These are phyloP conservation scores for Anthracocystis walkeri DNA, from an alignment of 1,284 basidiomycete genomes.

Conservation along the genomic window DNA sequence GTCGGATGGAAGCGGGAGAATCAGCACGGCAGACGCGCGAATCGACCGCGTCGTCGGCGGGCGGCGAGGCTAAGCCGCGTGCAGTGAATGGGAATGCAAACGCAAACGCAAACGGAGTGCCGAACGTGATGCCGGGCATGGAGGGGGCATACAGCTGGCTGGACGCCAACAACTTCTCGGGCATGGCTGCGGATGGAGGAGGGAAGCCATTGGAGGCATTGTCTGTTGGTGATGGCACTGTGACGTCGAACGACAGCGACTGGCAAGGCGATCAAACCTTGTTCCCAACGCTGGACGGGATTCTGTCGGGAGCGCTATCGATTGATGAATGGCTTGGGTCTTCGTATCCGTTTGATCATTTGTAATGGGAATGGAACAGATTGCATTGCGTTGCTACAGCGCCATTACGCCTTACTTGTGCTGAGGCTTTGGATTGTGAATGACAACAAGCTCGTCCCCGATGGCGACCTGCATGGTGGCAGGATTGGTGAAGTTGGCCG, in stretches of 20 bases:
- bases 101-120: not conserved
- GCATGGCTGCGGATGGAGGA: constrained; percentile 4
- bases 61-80: constrained; percentile 8
- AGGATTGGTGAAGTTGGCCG: constrained; percentile 25
- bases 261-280: constrained; percentile 41
- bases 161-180: constrained; percentile 14
- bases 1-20: constrained; percentile 5
- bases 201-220: constrained; percentile 14
- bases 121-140: constrained; percentile 5
- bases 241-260: constrained; percentile 35
- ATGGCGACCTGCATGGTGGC: constrained; percentile 21
- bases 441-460: constrained; percentile 18
- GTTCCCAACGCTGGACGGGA: constrained; percentile 42
- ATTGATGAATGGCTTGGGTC: constrained; percentile 53
- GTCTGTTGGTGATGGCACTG: constrained; percentile 27
- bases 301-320: constrained; percentile 39
- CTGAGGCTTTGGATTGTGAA: constrained; percentile 7
- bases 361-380: constrained; percentile 7
- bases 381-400: not conserved
- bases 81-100: not conserved
- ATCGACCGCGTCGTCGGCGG: constrained; percentile 24
- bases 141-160: constrained; percentile 31
- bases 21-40: constrained; percentile 32
- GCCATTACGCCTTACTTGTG: not conserved
- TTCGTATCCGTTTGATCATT: constrained; percentile 42